A percentile compares a stretch with the other conserved stretches of the same genome.
phyloP scores from a whole-genome alignment of 257 asterid genomes.

The Fraxinus pennsylvanica region DNA sequence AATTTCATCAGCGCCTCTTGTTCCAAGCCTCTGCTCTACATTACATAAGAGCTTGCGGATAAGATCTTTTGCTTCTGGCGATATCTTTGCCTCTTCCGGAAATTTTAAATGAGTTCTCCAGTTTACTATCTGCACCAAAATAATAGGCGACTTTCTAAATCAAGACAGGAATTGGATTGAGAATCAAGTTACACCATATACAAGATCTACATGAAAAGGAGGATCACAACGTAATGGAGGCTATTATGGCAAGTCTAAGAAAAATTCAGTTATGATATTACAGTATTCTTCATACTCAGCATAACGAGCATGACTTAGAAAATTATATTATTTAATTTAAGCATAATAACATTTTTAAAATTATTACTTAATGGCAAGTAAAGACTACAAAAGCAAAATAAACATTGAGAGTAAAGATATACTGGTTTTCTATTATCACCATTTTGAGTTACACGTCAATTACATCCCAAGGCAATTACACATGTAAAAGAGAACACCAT shows the following conservation, averaged over 20 bases:
- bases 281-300: neutral
- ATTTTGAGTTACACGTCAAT: neutral
- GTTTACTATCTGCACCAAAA: conserved; percentile 67
- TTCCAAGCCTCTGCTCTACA: conserved; percentile 94
- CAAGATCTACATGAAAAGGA: neutral
- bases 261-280: neutral
- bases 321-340: neutral
- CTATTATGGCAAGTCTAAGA: neutral
- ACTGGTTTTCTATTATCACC: neutral
- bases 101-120: conserved; percentile 88
- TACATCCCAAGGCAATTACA: neutral
- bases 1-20: conserved; percentile 88
- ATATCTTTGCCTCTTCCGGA: conserved; percentile 90
- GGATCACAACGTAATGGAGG: conserved; percentile 1
- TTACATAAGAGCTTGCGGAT: conserved; percentile 87
- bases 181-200: conserved; percentile 2
- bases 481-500: neutral
- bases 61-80: conserved; percentile 87
- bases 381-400: neutral
- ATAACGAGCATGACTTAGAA: neutral
- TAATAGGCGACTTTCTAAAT: conserved; percentile 14
- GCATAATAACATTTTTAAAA: neutral
- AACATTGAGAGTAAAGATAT: neutral
- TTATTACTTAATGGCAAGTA: neutral
- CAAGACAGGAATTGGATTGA: conserved; percentile 5